Conservation (phyloP, 2,329 filamentous ascomycete species). For the Fusarium domesticum region DNA sequence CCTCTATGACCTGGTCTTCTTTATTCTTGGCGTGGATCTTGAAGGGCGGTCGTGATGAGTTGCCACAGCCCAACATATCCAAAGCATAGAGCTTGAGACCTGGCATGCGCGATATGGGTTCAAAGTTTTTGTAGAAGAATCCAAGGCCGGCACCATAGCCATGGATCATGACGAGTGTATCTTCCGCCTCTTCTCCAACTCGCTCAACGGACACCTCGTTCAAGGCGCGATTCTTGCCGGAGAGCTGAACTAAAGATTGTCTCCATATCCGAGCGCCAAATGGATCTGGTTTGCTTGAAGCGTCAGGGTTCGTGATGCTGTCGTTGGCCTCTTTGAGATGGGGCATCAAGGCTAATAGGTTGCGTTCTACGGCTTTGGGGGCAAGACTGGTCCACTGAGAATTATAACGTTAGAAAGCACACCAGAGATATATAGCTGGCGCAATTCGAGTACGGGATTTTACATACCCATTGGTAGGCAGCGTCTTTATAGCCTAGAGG, state of each 20-base stretch:
- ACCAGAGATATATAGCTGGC: not conserved
- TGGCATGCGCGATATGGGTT: slow-evolving; percentile 71
- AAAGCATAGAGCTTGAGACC: slow-evolving; percentile 91
- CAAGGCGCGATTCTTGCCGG: slow-evolving; percentile 79
- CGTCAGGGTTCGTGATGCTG: slow-evolving; percentile 50
- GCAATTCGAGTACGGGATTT: not conserved
- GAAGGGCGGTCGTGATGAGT: slow-evolving; percentile 80
- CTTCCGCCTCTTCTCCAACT: slow-evolving; percentile 71
- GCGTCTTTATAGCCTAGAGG: slow-evolving; percentile 90
- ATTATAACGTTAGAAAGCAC: not conserved
- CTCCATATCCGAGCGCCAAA: slow-evolving; percentile 84
- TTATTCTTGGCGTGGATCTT: slow-evolving; percentile 78
- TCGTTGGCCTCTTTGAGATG: slow-evolving; percentile 74
- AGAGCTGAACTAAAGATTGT: slow-evolving; percentile 77
- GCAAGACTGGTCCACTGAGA: slow-evolving; percentile 82
- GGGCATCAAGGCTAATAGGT: slow-evolving; percentile 81
- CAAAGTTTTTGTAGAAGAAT: slow-evolving; percentile 99
- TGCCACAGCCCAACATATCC: slow-evolving; percentile 94
- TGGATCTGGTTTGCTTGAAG: slow-evolving; percentile 62
- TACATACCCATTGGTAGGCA: slow-evolving; percentile 81
- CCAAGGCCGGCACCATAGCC: slow-evolving; percentile 94
- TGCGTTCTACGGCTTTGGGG: slow-evolving; percentile 79
- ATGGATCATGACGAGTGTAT: slow-evolving; percentile 92
- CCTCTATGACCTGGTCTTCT: slow-evolving; percentile 77
- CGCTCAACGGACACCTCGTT: slow-evolving; percentile 94